These are phyloP conservation scores for Coffea humblotiana DNA, from an alignment of 305 asterid genomes.

Conservation along the genomic window DNA sequence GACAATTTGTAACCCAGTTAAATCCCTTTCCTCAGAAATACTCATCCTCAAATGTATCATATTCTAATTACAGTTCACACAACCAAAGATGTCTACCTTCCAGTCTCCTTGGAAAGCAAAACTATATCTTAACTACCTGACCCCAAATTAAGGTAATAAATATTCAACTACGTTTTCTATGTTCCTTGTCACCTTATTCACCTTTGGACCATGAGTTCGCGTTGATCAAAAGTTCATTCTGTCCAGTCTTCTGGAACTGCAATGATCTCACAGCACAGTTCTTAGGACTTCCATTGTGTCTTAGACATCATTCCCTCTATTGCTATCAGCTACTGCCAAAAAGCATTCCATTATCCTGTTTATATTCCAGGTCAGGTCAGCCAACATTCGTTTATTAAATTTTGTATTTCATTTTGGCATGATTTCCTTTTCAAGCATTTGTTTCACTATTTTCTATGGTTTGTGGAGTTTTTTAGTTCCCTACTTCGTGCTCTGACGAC, in stretches of 20 bases:
- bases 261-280: neutral
- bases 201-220: neutral
- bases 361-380: neutral
- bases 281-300: neutral
- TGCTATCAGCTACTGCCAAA: neutral
- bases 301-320: neutral
- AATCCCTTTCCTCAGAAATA: too few species aligned
- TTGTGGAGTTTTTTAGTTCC: neutral
- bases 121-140: too few species aligned
- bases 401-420: too few species aligned
- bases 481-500: neutral
- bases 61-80: too few species aligned
- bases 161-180: too few species aligned
- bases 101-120: too few species aligned
- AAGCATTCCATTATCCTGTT: neutral
- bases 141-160: too few species aligned
- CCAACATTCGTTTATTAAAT: neutral
- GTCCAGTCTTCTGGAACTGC: neutral
- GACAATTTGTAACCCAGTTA: too few species aligned
- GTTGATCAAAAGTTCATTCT: neutral
- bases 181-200: neutral
- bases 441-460: neutral
- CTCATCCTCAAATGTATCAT: too few species aligned
- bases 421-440: neutral
- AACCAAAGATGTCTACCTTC: too few species aligned